phyloP scores from a whole-genome alignment of 2,329 filamentous ascomycete genomes.

The Teratosphaeria viscida region DNA sequence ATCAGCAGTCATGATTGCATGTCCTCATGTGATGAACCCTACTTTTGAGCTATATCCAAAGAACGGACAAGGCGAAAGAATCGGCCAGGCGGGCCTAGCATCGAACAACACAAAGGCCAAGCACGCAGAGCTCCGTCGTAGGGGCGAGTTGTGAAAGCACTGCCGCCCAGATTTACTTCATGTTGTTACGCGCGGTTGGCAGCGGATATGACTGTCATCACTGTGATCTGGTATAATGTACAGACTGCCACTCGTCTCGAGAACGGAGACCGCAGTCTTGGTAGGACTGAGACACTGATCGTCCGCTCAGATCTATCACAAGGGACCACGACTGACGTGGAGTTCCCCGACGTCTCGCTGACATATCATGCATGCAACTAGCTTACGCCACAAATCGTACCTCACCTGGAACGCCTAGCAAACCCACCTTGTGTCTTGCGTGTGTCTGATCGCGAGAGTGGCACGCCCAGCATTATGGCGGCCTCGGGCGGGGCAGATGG shows the following conservation, averaged over 20 bases:
- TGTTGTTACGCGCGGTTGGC: background rate
- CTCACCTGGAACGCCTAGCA: background rate
- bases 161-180: background rate
- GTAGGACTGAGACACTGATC: background rate
- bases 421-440: background rate
- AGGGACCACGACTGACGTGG: background rate
- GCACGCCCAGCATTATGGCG: conserved; percentile 1
- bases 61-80: no score
- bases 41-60: no score
- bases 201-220: background rate
- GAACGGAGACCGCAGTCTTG: background rate
- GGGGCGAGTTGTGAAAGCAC: background rate
- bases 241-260: background rate
- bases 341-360: background rate
- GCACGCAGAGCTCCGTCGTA: no score
- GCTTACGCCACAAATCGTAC: background rate
- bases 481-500: conserved; percentile 3
- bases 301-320: background rate
- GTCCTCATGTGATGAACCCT: no score
- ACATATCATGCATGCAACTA: conserved; percentile 1
- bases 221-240: background rate
- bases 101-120: no score
- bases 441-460: background rate
- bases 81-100: no score
- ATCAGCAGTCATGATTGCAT: background rate